Evolutionary conservation across 306 rosid species (phyloP).

Genomic region (Prinsepia uniflora): DNA sequence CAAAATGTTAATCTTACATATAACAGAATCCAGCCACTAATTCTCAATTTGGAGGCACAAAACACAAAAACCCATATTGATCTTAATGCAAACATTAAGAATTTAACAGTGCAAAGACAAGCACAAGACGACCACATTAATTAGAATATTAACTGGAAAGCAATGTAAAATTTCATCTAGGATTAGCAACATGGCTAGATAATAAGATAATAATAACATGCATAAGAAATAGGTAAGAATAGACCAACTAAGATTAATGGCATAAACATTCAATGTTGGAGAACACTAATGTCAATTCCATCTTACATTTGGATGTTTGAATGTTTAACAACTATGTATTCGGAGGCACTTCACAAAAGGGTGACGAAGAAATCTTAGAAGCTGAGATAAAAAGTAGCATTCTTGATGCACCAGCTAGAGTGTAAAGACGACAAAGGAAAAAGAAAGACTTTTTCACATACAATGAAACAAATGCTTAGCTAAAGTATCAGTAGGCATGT

Average conservation of each 20-base stretch:
- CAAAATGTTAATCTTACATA: conserved; percentile 16
- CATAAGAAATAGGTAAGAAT: background rate
- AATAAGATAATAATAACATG: background rate
- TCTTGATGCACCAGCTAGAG: background rate
- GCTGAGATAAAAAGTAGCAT: conserved; percentile 4
- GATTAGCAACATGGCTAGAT: background rate
- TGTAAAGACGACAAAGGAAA: background rate
- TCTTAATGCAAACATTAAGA: background rate
- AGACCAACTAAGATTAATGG: background rate
- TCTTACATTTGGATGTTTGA: background rate
- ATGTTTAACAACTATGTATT: background rate
- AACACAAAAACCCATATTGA: background rate
- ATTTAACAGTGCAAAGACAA: background rate
- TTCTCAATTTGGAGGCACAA: conserved; percentile 12
- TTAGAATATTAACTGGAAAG: background rate
- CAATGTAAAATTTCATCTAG: background rate
- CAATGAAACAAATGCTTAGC: conserved; percentile 98
- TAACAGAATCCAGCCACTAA: conserved; percentile 8
- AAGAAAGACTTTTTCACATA: conserved; percentile 24
- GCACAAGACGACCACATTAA: background rate
- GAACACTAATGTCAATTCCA: background rate
- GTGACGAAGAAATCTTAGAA: background rate
- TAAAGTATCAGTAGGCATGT: conserved; percentile 94
- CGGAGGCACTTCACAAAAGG: conserved; percentile 5
- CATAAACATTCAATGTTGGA: background rate